Conservation (phyloP, 2,329 filamentous ascomycete genomes). For the Bisporella sp. region DNA sequence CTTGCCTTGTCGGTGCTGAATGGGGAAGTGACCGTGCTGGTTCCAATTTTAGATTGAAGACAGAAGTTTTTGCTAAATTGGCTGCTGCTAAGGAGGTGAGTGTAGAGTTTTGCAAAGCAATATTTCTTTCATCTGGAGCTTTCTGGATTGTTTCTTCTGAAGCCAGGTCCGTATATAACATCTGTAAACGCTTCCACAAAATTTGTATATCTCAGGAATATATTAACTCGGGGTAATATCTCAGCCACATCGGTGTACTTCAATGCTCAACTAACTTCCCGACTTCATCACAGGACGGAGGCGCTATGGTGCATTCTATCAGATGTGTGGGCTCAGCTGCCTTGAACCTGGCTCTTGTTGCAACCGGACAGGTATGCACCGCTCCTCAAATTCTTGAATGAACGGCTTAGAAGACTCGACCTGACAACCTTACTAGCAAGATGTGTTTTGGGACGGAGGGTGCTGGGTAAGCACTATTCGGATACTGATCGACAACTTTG, state of each 20-base stretch:
- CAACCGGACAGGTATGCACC: constrained; percentile 43
- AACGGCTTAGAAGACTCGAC: no score
- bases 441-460: constrained; percentile 76
- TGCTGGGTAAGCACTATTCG: constrained; percentile 45
- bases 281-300: constrained; percentile 36
- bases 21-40: constrained; percentile 66
- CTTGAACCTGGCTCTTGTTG: constrained; percentile 67
- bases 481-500: no score
- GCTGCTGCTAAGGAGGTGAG: constrained; percentile 43
- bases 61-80: constrained; percentile 55
- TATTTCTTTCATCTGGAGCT: no score
- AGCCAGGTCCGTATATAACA: no score
- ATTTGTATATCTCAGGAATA: no score
- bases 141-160: no score
- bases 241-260: no score
- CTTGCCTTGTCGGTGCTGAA: constrained; percentile 61
- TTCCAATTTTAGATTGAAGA: constrained; percentile 64
- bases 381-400: no score
- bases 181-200: no score
- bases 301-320: constrained; percentile 70
- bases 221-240: no score
- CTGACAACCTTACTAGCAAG: constrained; percentile 36
- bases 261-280: no score
- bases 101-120: no score
- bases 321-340: constrained; percentile 67